Base-by-base conservation (phyloP, 495 filamentous ascomycete species). In the Tuber borchii region DNA sequence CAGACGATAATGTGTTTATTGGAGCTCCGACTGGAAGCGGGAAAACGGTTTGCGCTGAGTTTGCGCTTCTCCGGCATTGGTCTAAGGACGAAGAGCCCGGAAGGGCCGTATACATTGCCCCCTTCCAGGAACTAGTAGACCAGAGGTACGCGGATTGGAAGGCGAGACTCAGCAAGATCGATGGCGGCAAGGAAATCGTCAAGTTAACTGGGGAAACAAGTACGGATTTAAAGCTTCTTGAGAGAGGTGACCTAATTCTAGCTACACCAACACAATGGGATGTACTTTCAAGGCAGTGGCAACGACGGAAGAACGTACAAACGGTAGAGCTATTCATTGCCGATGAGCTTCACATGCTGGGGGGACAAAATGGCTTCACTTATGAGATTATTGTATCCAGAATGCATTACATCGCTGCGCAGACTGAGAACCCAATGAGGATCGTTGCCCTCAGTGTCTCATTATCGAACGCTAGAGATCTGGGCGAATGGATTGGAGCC, bases 401-500 rank as follows among this genome's bases (percentile, higher is more conserved):
- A 69, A 97, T 98, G 94, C 94, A 97, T 83, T 95, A 94, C 79
- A 96, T 99, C 77, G 91, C 93, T 43, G 90, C 93, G 0, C 95
- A 98, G 81, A 91, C 91, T 1, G 91, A 97, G 82, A 90, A 90
- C 48, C 87, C 91, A 39, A 89, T 98, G 88, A 91, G 95, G 43
- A 93, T 98, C 51, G 86, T 98, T 74, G 95, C 94, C 12, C 85
- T 99, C 73, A 96, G 93, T 83, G 96, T 97, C 65, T 94, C 95
- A 26, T 88, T 99, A 40, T 91, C 95, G 19, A 98, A 97, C 83
- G 90, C 95, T 56, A 90, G 94, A 65, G 95, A 98, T 82, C 89
- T 98, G 76, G 94, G 96, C 69, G 96, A 98, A 84, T 99, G 95
- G 95, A 97, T 98, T 79, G 96, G 96, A 75, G 96, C 95, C n/a